Evolutionary conservation across 208 protist species (phyloP).

Genomic region (Trypanosoma theileri): DNA sequence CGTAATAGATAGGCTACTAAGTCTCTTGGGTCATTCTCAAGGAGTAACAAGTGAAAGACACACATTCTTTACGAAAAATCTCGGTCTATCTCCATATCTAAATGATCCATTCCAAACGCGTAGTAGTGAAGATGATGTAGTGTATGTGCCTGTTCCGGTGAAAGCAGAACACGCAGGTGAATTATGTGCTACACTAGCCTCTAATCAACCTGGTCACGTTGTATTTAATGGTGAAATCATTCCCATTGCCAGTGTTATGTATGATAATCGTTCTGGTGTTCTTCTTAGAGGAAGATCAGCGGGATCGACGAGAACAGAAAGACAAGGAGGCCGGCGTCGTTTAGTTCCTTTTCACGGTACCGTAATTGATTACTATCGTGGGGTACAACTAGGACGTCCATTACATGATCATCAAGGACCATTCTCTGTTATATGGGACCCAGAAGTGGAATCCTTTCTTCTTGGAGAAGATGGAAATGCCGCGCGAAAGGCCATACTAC

Average conservation of each 20-base stretch:
- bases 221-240: constrained; percentile 40
- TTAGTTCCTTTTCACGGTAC: constrained; percentile 38
- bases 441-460: constrained; percentile 18
- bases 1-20: constrained; percentile 15
- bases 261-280: not conserved
- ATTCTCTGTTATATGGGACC: constrained; percentile 35
- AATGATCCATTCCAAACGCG: not conserved
- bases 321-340: not conserved
- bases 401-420: constrained; percentile 39
- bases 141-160: constrained; percentile 30
- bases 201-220: constrained; percentile 29
- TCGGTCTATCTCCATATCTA: constrained; percentile 28
- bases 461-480: constrained; percentile 25
- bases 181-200: constrained; percentile 19
- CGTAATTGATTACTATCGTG: constrained; percentile 67
- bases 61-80: constrained; percentile 28
- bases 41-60: not conserved
- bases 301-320: not conserved
- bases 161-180: constrained; percentile 6
- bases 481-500: not conserved
- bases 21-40: not conserved
- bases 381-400: constrained; percentile 62
- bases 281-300: not conserved
- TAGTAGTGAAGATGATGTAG: constrained; percentile 12
- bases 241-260: constrained; percentile 30